Conservation (phyloP, 2,329 filamentous ascomycete species). For the Colletotrichum cuscutae region DNA sequence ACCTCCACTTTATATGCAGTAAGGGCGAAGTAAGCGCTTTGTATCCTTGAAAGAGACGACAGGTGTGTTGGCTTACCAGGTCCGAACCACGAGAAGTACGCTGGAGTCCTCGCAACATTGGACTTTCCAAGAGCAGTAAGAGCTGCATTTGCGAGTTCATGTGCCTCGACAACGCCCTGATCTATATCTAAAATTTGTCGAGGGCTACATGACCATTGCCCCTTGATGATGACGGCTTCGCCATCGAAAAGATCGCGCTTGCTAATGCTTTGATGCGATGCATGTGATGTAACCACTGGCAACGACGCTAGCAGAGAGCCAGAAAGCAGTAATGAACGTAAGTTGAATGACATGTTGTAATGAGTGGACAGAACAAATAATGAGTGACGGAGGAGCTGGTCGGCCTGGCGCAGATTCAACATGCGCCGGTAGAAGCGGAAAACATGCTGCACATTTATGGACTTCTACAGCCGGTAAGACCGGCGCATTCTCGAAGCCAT, state of each 20-base stretch:
- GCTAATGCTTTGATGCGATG: neutral
- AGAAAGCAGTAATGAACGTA: neutral
- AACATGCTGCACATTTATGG: too few species aligned
- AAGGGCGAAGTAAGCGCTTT: neutral
- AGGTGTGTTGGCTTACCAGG: neutral
- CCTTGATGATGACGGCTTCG: constrained; percentile 10
- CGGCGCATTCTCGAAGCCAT: too few species aligned
- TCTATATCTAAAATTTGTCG: neutral
- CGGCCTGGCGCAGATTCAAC: too few species aligned
- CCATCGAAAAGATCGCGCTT: constrained; percentile 9
- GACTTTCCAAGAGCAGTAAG: constrained; percentile 3
- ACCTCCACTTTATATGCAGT: neutral
- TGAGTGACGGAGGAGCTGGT: too few species aligned
- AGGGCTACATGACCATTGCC: constrained; percentile 9
- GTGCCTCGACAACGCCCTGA: constrained; percentile 8
- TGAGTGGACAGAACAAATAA: too few species aligned
- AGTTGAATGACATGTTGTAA: neutral
- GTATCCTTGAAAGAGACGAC: neutral
- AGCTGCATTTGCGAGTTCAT: constrained; percentile 12
- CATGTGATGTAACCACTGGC: neutral
- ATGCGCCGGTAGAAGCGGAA: too few species aligned
- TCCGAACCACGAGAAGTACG: constrained; percentile 4
- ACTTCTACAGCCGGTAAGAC: too few species aligned
- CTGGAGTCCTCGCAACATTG: neutral
- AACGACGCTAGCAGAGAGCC: neutral